A percentile compares a stretch with the other conserved stretches of the same genome.
These are phyloP conservation scores for Podaxis sp. DNA, from an alignment of 768 basidiomycete species.

Conservation along the genomic window DNA sequence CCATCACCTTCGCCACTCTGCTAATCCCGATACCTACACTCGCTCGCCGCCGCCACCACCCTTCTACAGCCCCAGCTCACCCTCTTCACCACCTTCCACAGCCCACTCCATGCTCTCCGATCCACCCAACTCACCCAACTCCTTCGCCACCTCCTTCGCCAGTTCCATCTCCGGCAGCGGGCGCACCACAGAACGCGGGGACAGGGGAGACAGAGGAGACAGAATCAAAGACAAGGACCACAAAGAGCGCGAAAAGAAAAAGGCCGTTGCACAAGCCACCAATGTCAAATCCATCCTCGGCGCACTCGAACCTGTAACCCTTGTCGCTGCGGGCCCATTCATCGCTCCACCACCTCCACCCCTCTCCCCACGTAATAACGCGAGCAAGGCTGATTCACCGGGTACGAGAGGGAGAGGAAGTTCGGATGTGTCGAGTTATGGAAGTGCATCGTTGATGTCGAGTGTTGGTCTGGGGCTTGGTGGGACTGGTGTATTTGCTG, in stretches of 20 bases:
- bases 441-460: background rate
- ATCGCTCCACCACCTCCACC: background rate
- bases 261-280: background rate
- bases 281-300: background rate
- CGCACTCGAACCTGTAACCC: constrained; percentile 2
- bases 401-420: background rate
- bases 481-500: background rate
- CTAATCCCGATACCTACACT: background rate
- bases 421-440: constrained; percentile 2
- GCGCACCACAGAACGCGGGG: background rate
- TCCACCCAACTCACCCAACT: background rate
- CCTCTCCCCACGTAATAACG: background rate
- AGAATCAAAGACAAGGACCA: background rate
- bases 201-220: background rate
- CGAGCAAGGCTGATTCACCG: background rate
- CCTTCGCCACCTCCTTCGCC: background rate
- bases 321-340: background rate
- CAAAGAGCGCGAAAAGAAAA: constrained; percentile 3
- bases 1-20: background rate
- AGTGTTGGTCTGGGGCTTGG: background rate
- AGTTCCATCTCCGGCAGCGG: background rate
- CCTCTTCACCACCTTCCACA: background rate
- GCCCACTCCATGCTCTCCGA: background rate
- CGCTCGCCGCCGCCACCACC: background rate
- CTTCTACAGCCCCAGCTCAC: background rate